These are phyloP conservation scores for Tubosaeta sp. DNA, from an alignment of 768 basidiomycete species.

Conservation along the genomic window DNA sequence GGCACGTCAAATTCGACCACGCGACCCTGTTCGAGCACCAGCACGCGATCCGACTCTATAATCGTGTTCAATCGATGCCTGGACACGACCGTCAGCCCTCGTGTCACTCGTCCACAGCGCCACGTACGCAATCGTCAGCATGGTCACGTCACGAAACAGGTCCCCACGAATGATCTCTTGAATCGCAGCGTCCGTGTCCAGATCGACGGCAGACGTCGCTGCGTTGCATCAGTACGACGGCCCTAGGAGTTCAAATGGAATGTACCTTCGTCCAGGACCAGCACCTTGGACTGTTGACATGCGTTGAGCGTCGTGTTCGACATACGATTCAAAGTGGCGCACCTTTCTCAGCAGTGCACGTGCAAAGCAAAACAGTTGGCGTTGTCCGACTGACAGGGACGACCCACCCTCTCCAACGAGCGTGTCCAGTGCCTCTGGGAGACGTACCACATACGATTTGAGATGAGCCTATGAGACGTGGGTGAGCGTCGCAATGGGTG, in stretches of 20 bases:
- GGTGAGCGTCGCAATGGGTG: too few species aligned
- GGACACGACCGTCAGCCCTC: too few species aligned
- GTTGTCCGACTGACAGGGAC: constrained; percentile 80
- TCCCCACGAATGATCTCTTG: constrained; percentile 84
- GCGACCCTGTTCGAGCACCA: constrained; percentile 79
- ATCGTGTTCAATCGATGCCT: constrained; percentile 81
- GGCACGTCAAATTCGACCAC: constrained; percentile 85
- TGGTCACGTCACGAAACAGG: constrained; percentile 73
- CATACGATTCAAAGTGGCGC: background rate
- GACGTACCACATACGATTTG: constrained; percentile 60
- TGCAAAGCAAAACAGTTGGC: constrained; percentile 87
- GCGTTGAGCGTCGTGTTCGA: background rate
- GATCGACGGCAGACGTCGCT: constrained; percentile 90
- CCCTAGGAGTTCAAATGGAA: too few species aligned
- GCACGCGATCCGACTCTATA: constrained; percentile 73
- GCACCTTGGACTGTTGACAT: constrained; percentile 69
- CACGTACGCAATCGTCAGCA: constrained; percentile 80
- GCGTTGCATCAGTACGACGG: background rate
- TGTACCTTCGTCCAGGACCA: constrained; percentile 87
- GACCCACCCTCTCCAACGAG: constrained; percentile 73
- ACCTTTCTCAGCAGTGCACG: constrained; percentile 77
- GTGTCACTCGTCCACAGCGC: background rate
- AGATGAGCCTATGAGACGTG: constrained; percentile 52
- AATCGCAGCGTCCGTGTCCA: constrained; percentile 85
- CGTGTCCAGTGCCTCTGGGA: constrained; percentile 69